phyloP scores from a whole-genome alignment of 2,329 filamentous ascomycete genomes.

The Chaetomiaceae sp. region DNA sequence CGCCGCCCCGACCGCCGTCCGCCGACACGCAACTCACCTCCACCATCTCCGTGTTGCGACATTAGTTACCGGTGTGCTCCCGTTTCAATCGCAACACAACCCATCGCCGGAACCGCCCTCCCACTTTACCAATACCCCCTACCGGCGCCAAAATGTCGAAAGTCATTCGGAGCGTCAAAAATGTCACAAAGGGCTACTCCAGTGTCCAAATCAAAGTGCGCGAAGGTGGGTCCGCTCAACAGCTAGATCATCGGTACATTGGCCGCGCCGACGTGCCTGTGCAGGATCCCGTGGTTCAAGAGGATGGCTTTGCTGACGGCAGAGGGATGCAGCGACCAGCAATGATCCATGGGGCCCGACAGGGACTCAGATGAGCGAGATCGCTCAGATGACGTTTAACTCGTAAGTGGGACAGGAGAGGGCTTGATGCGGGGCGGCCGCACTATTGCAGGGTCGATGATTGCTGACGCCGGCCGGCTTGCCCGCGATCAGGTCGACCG shows the following conservation, averaged over 20 bases:
- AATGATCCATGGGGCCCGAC: conserved; percentile 99
- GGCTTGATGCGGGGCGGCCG: neutral
- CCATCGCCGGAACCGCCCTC: conserved; percentile 5
- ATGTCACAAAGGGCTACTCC: conserved; percentile 98
- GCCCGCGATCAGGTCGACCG: conserved; percentile 63
- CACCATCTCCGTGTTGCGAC: conserved; percentile 7
- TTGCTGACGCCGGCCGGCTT: conserved; percentile 2
- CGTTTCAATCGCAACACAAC: conserved; percentile 4
- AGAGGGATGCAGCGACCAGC: conserved; percentile 68
- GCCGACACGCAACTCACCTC: conserved; percentile 11
- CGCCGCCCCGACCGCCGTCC: conserved; percentile 9
- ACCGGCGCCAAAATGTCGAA: conserved; percentile 70
- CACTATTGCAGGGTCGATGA: neutral
- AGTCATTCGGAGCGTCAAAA: conserved; percentile 96
- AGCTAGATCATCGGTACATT: no score
- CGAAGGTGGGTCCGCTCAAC: conserved; percentile 64
- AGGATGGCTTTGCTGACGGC: conserved; percentile 14
- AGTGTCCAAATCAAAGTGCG: conserved; percentile 95
- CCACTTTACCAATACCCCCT: neutral
- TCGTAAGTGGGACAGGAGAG: conserved; percentile 58
- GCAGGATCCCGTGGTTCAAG: conserved; percentile 19
- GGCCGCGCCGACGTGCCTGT: conserved; percentile 1
- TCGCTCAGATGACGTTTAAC: conserved; percentile 95
- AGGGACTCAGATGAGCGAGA: conserved; percentile 97
- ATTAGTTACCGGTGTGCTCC: neutral